Evolutionary conservation across 2,329 filamentous ascomycete genomes (phyloP).

Genomic region (Pyricularia sp.): DNA sequence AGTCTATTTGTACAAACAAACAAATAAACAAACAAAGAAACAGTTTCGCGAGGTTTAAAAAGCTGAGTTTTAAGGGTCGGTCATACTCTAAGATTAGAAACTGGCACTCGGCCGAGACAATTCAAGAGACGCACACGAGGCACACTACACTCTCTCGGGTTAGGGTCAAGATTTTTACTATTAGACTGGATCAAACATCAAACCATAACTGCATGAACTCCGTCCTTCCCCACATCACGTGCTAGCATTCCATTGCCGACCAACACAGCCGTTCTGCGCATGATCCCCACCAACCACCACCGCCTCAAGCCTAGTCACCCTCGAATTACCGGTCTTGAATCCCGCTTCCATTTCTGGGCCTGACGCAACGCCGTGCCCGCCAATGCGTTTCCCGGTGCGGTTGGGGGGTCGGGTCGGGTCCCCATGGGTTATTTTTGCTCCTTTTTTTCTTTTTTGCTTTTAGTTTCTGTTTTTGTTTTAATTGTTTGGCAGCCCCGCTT

Average conservation of each 20-base stretch:
- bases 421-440: not conserved
- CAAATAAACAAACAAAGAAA: no score
- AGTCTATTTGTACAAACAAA: no score
- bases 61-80: no score
- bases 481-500: not conserved
- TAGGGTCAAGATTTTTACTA: not conserved
- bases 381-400: not conserved
- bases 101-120: not conserved
- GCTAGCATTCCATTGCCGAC: constrained; percentile 1
- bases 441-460: no score
- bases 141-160: not conserved
- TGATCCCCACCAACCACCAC: not conserved
- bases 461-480: not conserved
- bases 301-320: not conserved
- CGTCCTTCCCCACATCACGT: not conserved
- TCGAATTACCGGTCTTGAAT: constrained; percentile 2
- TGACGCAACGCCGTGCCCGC: not conserved
- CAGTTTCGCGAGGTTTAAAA: not conserved
- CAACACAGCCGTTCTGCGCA: constrained; percentile 1
- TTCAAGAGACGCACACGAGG: not conserved
- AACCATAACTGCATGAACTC: not conserved
- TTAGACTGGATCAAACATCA: no score
- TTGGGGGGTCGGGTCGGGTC: not conserved
- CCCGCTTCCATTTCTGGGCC: not conserved
- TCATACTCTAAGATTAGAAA: not conserved